Evolutionary conservation across 176 grass and related monocot species (phyloP), one percentile per base, ranked within the genome.

Genomic region (Avena insularis): DNA sequence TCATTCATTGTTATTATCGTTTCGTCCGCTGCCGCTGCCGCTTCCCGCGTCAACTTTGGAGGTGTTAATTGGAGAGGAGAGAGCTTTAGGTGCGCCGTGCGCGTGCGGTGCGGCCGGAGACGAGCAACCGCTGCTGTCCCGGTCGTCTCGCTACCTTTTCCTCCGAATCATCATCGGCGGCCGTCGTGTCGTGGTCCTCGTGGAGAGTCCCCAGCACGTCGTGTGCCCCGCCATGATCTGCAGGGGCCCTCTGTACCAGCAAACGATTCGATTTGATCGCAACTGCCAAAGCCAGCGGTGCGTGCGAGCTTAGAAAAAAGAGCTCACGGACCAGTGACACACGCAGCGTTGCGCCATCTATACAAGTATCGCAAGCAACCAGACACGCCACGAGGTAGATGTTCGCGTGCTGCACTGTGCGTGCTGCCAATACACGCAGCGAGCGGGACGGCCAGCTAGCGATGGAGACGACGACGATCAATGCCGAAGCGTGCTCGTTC

Each of bases 11-110:
- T 48, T 9, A 48, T 9, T 35, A 38, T 56, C 35, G 27, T 62
- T 60, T 27, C 61, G 77, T 62, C 49, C 16, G 81, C 23, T 74
- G 43, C 66, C 20, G 46, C 51, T 81, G 29, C 66, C 20, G 46
- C 58, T 9, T 5, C 23, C 9, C 16, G 10, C 23, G 29, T 75
- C 87, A 80, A 84, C 75, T 89, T 85, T 89, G 87, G 82, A 89
- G 82, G 68, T 29, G 65, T 89, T 89, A 47, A 89, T 80, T 77
- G 1, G 43, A n/a, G 17, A n/a, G 17, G 81, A 61, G 79, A 48
- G 40, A 82, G 59, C 14, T 36, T 16, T 23, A 2, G 56, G 1
- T 2, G 16, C 8, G 31, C 23, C 45, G 1, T 2, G 16, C 20
- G 31, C 9, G 77, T 40, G 75, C 74, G 50, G 29, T 29, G 74